Base-by-base conservation (phyloP, 2,329 filamentous ascomycete species). In the Lojkania enalia region DNA sequence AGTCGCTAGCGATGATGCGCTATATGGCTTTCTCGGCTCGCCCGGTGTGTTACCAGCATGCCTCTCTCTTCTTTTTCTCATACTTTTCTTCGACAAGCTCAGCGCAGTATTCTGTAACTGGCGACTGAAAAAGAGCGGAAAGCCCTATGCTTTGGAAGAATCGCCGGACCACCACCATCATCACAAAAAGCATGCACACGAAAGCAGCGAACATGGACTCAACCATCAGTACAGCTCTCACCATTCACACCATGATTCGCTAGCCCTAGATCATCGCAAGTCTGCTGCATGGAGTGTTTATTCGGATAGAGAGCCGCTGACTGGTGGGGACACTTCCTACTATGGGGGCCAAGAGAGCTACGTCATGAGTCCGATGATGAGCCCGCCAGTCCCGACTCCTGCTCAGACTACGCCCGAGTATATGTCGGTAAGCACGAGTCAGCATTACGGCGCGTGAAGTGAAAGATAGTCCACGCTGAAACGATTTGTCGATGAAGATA, bases 1-100 rank as follows among this genome's bases (percentile, higher is more conserved):
- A 15, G 57, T 61, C 32, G 49, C 57, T 18, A 55, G 61, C 42
- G 47, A 56, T 12, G 30, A 48, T 15, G 39, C 47, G 3, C 48
- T 64, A 1, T 59, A 60, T 39, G 35, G 45, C 4, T 55, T 64
- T n/a, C 59, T 72, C 23, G 44, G 52, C 11, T 63, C 61, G 1
- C 65, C 69, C 1, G 54, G 52, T 23, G 55, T 71, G 9, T 56
- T 72, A 2, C 71, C 71, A 0, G 60, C 64, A 27, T 63, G 63
- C 29, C 57, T 69, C 7, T 19, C 62, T 1, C 57, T 72, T n/a
- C 54, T 73, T 9, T 69, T 71, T 51, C 21, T 64, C 14, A 42
- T 67, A 9, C 49, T 65, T 1, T 40, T 57, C 25, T 53, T 54
- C 51, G 66, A 69, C 52, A 66, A 64, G 36, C 20, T 66, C 15